These are phyloP conservation scores for Micromonas pusilla DNA, from an alignment of 139 green algal species.

Conservation along the genomic window DNA sequence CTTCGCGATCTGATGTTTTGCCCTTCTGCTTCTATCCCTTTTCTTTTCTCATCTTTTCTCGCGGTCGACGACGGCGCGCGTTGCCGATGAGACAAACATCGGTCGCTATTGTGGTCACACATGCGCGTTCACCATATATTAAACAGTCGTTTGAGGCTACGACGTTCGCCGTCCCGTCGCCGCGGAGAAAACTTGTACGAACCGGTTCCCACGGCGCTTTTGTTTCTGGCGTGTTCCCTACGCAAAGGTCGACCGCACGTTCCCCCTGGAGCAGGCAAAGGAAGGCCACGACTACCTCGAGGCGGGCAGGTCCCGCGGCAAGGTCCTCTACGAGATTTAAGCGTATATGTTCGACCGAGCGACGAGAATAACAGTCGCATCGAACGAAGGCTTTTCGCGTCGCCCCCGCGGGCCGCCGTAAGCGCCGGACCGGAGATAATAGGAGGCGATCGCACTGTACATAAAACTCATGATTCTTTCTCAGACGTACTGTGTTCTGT, in stretches of 20 bases:
- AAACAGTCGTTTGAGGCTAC: not conserved
- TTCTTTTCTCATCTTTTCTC: not conserved
- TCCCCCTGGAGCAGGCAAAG: conserved; percentile 24
- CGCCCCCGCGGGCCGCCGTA: too few relatives aligned
- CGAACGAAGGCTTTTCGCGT: too few relatives aligned
- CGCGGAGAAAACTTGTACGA: too few relatives aligned
- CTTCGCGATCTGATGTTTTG: not conserved
- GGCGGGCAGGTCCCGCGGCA: conserved; percentile 22
- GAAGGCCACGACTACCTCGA: conserved; percentile 33
- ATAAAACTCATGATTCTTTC: too few relatives aligned
- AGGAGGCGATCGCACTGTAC: too few relatives aligned
- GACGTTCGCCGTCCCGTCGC: too few relatives aligned
- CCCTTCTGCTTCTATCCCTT: not conserved
- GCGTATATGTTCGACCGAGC: not conserved
- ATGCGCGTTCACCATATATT: not conserved
- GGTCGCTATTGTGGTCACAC: not conserved
- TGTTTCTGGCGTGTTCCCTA: too few relatives aligned
- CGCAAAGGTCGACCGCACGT: conserved; percentile 20
- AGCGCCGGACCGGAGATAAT: too few relatives aligned
- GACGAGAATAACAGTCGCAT: too few relatives aligned
- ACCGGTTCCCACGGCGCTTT: too few relatives aligned
- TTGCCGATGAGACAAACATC: not conserved
- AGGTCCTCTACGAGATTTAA: conserved; percentile 31
- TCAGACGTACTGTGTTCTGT: too few relatives aligned
- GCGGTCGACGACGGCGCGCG: not conserved